phyloP scores from a whole-genome alignment of 1,284 basidiomycete species.

The Sanghuangporus weigelae region DNA sequence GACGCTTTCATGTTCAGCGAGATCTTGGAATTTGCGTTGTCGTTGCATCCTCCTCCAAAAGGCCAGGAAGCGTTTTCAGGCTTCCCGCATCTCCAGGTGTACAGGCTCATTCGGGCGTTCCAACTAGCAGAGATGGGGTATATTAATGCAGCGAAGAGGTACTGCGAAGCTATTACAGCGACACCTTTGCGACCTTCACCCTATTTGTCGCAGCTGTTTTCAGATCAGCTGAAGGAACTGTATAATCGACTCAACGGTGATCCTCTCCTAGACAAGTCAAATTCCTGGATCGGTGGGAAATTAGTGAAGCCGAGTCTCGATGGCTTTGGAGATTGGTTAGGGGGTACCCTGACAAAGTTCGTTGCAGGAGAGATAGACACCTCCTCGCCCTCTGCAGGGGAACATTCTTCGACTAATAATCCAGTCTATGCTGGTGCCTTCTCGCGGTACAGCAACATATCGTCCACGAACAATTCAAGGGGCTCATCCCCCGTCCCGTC shows the following conservation, averaged over 20 bases:
- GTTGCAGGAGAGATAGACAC: constrained; percentile 84
- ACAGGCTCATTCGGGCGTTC: constrained; percentile 78
- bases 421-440: constrained; percentile 75
- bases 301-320: constrained; percentile 87
- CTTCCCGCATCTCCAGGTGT: constrained; percentile 84
- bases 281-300: constrained; percentile 80
- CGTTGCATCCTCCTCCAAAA: constrained; percentile 67
- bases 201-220: constrained; percentile 61
- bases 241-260: constrained; percentile 79
- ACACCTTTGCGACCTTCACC: constrained; percentile 62
- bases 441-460: constrained; percentile 91
- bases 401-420: constrained; percentile 37
- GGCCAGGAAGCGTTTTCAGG: constrained; percentile 85
- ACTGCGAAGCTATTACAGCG: constrained; percentile 87
- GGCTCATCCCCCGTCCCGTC: constrained; percentile 69
- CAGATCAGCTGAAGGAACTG: constrained; percentile 78
- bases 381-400: constrained; percentile 34
- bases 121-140: constrained; percentile 79
- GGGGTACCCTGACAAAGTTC: constrained; percentile 92
- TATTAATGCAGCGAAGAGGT: constrained; percentile 68
- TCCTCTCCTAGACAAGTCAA: constrained; percentile 64
- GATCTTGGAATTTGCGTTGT: constrained; percentile 88
- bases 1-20: constrained; percentile 89
- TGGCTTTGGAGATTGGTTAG: constrained; percentile 89
- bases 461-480: constrained; percentile 69